Base-by-base conservation (phyloP, 2,329 filamentous ascomycete species). In the Pestalotiopsis sp. region DNA sequence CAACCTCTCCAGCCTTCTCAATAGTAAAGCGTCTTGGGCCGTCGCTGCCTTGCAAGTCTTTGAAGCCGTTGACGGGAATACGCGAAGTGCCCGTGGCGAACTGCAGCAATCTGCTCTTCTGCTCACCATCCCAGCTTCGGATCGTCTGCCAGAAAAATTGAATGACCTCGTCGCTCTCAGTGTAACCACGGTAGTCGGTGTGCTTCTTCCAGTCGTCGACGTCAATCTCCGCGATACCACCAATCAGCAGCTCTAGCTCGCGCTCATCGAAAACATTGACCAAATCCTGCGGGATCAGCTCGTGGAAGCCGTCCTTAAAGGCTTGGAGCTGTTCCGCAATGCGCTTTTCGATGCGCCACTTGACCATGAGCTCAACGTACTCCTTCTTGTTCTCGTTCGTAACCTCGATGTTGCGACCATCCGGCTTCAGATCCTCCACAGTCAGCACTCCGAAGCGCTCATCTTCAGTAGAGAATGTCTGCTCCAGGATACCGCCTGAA, bases 151-250 rank as follows among this genome's bases (percentile, higher is more conserved):
- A 99, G 88, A 99, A 99, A 85, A 97, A 95, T 81, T 97, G 93
- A 73, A 99, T 96, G 31, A 99, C 96, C 78, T 98, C 94, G 76
- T 99, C 96, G 68, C 91, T 94, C 83, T 99, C 96, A 11, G 97
- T 98, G 87, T 99, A 99, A 67, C 96, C 96, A 75, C 96, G 92
- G 82, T 99, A 99, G 79, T 99, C 96, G 61, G 96, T 99, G 83
- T 99, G 96, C 86, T 99, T 99, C 92, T 99, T 98, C 96, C 96
- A 99, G 82, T 99, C 96, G 70, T 99, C 96, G 17, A 99, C 95
- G 77, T 99, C 96, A 74, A 99, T 99, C 82, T 99, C 96, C n/a
- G 96, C 96, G 75, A 99, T 99, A 87, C 96, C 96, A 73, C 96
- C 96, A 78, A 99, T 98, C 74, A 99, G 87, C 74, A 99, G 84